Conservation (phyloP, 495 filamentous ascomycete genomes). For the Parathielavia hyrcaniae region DNA sequence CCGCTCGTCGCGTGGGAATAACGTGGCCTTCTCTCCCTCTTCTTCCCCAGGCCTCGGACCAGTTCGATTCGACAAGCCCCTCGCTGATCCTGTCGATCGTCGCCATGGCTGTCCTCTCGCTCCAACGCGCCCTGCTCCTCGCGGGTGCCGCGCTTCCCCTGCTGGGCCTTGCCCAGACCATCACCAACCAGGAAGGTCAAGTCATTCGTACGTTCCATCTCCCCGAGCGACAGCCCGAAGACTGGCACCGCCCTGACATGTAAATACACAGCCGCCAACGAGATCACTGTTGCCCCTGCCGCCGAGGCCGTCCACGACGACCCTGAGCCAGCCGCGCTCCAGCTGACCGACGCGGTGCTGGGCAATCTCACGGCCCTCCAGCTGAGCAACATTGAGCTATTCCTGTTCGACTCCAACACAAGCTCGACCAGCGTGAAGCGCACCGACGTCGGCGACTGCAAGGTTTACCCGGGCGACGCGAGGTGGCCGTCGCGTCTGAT, state of each 20-base stretch:
- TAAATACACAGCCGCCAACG: slow-evolving; percentile 11
- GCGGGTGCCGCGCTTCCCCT: slow-evolving; percentile 9
- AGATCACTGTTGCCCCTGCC: slow-evolving; percentile 18
- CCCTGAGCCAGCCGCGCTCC: background rate
- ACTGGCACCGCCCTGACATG: background rate
- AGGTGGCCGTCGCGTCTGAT: slow-evolving; percentile 38
- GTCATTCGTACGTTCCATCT: slow-evolving; percentile 2
- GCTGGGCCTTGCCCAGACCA: slow-evolving; percentile 12
- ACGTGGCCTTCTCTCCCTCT: background rate
- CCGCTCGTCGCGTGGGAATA: slow-evolving; percentile 3
- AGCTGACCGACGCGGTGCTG: slow-evolving; percentile 18
- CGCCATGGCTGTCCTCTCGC: slow-evolving; percentile 12
- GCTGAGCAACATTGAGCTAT: slow-evolving; percentile 16
- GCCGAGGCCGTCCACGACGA: background rate
- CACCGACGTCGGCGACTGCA: slow-evolving; percentile 34
- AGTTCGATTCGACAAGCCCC: slow-evolving; percentile 9
- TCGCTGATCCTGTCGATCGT: slow-evolving; percentile 14
- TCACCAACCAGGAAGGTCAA: slow-evolving; percentile 2
- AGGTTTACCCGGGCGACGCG: slow-evolving; percentile 44
- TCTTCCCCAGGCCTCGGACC: background rate
- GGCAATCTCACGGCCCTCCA: slow-evolving; percentile 20
- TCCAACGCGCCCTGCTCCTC: slow-evolving; percentile 15
- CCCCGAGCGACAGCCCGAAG: background rate
- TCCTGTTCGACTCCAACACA: slow-evolving; percentile 10
- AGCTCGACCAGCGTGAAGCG: background rate